phyloP scores from a whole-genome alignment of 768 basidiomycete species.

The Pulveroboletus ravenelii region DNA sequence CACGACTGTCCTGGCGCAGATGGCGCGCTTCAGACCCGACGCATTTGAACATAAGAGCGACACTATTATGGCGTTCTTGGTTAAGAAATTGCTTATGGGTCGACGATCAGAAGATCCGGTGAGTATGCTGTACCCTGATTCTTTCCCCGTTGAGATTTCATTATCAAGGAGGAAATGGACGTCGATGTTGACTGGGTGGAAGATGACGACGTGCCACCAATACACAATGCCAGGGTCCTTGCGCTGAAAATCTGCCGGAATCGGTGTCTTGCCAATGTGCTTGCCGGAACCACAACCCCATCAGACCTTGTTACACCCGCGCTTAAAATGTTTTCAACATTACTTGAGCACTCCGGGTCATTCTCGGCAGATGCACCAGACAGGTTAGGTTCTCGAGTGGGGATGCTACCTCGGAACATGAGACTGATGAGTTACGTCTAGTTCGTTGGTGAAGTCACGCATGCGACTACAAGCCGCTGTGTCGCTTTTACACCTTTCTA shows the following conservation, averaged over 20 bases:
- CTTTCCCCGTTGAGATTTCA: not conserved
- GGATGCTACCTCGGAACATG: not conserved
- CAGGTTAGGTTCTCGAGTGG: constrained; percentile 36
- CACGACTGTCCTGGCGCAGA: constrained; percentile 66
- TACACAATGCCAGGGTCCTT: constrained; percentile 65
- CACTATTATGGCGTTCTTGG: constrained; percentile 62
- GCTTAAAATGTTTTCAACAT: constrained; percentile 64
- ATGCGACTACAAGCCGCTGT: constrained; percentile 80
- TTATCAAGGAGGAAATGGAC: constrained; percentile 51
- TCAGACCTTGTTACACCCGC: constrained; percentile 69
- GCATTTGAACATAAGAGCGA: constrained; percentile 80
- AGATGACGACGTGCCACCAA: constrained; percentile 53
- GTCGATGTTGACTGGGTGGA: constrained; percentile 72
- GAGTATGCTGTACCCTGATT: constrained; percentile 18
- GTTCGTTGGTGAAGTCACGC: constrained; percentile 63
- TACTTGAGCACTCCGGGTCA: constrained; percentile 69
- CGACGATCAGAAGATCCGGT: constrained; percentile 45
- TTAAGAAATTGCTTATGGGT: constrained; percentile 66
- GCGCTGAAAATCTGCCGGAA: constrained; percentile 79
- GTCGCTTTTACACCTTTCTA: constrained; percentile 73
- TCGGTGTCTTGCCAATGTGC: constrained; percentile 67
- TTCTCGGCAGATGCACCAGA: constrained; percentile 51
- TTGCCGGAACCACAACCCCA: constrained; percentile 54
- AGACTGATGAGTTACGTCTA: constrained; percentile 25
- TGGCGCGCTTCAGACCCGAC: constrained; percentile 62